Evolutionary conservation across 148 eudicot genomes (phyloP), one percentile per base, ranked within the genome.

Genomic region (Cornus florida): DNA sequence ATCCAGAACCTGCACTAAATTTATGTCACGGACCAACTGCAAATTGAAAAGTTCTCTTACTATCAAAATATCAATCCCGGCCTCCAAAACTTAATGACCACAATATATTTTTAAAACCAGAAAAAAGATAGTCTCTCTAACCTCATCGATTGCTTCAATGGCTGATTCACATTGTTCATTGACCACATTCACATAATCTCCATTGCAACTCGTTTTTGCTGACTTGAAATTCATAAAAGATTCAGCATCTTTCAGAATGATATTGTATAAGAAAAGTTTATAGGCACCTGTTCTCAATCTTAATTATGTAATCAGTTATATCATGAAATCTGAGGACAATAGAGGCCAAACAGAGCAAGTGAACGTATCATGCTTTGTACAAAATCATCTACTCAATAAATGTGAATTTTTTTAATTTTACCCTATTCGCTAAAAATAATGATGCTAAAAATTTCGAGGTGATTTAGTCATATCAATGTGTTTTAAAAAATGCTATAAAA

Each of bases 131-230:
- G 3, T 33, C n/a, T 16, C 43, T 69, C 71, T 69, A 33, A 69
- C 71, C 71, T 69, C 43, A 33, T 69, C 9, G 43, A 69, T 69
- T 13, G 41, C 43, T 31, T 32, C 7, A n/a, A 69, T 33, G 19
- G 32, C 43, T 32, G 19, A 13, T 69, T 69, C n/a, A 19, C 71
- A 69, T 32, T 31, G 11, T 19, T 12, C 71, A 33, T 69, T 69
- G 71, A 6, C 13, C 3, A 69, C 33, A 33, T 69, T 69, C 46
- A 69, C 72, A 17, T 69, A 69, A 35, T 69, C 72, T 32, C 72
- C 72, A 33, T 69, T 69, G 72, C 72, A 69, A 69, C 46, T 69
- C 28, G 19, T 17, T 69, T 69, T 69, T 69, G 72, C 72, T 69
- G 72, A n/a, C 72, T 69, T 12, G 22, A 69, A 69, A 69, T 17